These are phyloP conservation scores for Suillus placidus DNA, from an alignment of 768 basidiomycete species.

Conservation along the genomic window DNA sequence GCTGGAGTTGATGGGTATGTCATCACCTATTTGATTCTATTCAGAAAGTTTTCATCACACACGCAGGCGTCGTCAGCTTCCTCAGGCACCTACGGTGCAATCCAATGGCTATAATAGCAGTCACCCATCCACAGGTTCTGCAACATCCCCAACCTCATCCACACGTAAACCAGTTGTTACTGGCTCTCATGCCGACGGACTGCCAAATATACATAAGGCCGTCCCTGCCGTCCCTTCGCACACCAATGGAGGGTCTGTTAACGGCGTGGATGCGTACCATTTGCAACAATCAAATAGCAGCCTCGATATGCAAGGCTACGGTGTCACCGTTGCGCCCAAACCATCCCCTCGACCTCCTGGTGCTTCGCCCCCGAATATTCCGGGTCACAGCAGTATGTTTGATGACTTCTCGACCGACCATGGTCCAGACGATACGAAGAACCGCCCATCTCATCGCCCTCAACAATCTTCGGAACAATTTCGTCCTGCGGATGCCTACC, in stretches of 20 bases:
- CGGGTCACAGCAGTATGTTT: slow-evolving; percentile 24
- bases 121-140: slow-evolving; percentile 28
- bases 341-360: slow-evolving; percentile 33
- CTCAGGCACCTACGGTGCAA: slow-evolving; percentile 27
- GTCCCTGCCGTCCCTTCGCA: slow-evolving; percentile 31
- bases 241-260: slow-evolving; percentile 13
- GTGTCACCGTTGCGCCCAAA: slow-evolving; percentile 16
- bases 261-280: slow-evolving; percentile 13
- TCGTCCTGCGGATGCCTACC: slow-evolving; percentile 22
- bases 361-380: slow-evolving; percentile 29
- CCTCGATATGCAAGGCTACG: slow-evolving; percentile 20
- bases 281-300: slow-evolving; percentile 10
- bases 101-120: slow-evolving; percentile 13
- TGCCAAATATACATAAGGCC: slow-evolving; percentile 32
- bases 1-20: slow-evolving; percentile 29
- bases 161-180: slow-evolving; percentile 15
- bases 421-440: slow-evolving; percentile 8
- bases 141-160: slow-evolving; percentile 20
- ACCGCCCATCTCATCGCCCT: slow-evolving; percentile 21
- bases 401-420: slow-evolving; percentile 19
- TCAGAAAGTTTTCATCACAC: not conserved
- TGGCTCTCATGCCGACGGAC: slow-evolving; percentile 21
- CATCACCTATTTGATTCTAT: not conserved
- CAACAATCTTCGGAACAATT: slow-evolving; percentile 24
- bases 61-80: slow-evolving; percentile 33